phyloP scores from a whole-genome alignment of 495 filamentous ascomycete species.

The Talaromyces proteolyticus region DNA sequence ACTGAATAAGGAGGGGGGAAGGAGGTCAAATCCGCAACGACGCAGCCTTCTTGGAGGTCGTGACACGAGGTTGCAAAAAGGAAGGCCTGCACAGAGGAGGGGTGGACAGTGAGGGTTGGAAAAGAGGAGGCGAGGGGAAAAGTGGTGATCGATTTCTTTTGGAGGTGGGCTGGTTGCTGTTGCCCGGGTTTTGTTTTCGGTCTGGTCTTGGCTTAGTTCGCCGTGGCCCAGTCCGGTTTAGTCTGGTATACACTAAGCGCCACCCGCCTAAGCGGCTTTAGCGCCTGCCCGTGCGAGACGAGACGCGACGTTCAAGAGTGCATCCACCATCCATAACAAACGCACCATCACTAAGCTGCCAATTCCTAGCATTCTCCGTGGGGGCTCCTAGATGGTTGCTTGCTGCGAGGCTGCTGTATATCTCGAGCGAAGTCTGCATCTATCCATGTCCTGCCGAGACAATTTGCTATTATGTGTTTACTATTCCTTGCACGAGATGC shows the following conservation, averaged over 20 bases:
- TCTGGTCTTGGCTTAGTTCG: too few relatives aligned
- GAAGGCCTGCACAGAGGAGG: conserved; percentile 4
- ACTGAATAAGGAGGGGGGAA: conserved; percentile 19
- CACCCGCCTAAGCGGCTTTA: conserved; percentile 24
- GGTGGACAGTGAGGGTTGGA: conserved; percentile 12
- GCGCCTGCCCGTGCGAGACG: conserved; percentile 7
- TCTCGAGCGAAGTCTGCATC: too few relatives aligned
- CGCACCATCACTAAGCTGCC: too few relatives aligned
- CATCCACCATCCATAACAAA: too few relatives aligned
- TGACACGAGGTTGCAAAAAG: not conserved
- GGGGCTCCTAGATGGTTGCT: too few relatives aligned
- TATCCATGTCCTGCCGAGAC: too few relatives aligned
- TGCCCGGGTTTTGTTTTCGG: conserved; percentile 9
- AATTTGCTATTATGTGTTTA: too few relatives aligned
- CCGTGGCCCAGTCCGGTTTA: too few relatives aligned
- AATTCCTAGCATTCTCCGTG: too few relatives aligned
- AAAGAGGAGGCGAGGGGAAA: conserved; percentile 11
- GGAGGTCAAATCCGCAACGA: conserved; percentile 10
- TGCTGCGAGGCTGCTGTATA: too few relatives aligned
- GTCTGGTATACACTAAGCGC: conserved; percentile 11
- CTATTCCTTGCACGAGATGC: too few relatives aligned
- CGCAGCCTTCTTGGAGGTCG: not conserved
- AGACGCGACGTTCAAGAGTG: not conserved
- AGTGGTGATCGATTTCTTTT: conserved; percentile 12
- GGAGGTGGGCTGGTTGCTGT: conserved; percentile 10